Percentiles rank a stretch among this genome's conserved stretches.
These are phyloP conservation scores for Chlorella sorokiniana DNA, from an alignment of 139 green algal genomes.

Conservation along the genomic window DNA sequence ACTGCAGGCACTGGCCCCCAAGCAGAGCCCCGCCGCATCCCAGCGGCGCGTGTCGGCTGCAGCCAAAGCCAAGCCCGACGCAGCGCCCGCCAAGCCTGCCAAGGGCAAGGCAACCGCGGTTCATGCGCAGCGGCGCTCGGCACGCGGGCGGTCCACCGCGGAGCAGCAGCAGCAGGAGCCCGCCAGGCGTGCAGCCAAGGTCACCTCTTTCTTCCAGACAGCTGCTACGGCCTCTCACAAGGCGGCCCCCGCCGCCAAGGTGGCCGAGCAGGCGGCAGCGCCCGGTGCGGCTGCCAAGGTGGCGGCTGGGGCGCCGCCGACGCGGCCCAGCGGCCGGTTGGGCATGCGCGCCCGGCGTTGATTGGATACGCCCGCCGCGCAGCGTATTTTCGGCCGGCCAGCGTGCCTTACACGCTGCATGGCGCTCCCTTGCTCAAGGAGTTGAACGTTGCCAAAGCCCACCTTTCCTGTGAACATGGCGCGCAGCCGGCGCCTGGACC, in stretches of 20 bases:
- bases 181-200: background rate
- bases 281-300: background rate
- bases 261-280: background rate
- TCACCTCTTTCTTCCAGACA: conserved; percentile 25
- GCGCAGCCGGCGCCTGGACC: too few relatives aligned
- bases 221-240: background rate
- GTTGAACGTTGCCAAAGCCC: too few relatives aligned
- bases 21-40: background rate
- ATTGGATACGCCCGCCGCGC: too few relatives aligned
- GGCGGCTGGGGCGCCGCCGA: background rate
- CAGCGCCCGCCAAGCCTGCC: background rate
- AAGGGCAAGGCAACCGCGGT: background rate
- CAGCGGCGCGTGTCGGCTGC: background rate
- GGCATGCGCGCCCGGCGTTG: conserved; percentile 25
- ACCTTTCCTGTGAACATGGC: too few relatives aligned
- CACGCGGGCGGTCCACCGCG: background rate
- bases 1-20: background rate
- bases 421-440: too few relatives aligned
- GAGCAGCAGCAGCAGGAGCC: background rate
- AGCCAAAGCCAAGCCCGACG: background rate
- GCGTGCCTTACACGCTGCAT: too few relatives aligned
- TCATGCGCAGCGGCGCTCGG: background rate
- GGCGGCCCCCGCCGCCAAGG: background rate
- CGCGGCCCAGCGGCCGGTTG: conserved; percentile 8
- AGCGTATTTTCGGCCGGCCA: too few relatives aligned